phyloP scores from a whole-genome alignment of 2,329 filamentous ascomycete species.

The Alternaria brassicicola region DNA sequence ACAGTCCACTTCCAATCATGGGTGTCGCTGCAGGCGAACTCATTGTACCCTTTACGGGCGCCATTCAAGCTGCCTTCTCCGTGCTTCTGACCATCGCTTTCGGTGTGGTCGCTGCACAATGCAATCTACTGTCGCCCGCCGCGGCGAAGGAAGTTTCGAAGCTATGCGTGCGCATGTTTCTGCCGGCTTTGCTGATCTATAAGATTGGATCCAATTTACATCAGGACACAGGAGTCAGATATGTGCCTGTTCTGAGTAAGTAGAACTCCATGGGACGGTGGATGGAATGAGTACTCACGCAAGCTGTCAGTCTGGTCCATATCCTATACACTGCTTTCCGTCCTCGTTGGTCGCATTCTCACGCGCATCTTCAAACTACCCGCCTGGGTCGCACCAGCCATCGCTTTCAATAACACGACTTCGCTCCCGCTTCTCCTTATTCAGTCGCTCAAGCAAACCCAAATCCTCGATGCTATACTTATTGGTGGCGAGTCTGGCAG shows the following conservation, averaged over 20 bases:
- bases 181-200: slow-evolving; percentile 60
- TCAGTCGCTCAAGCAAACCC: slow-evolving; percentile 61
- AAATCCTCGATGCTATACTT: slow-evolving; percentile 60
- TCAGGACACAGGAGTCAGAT: slow-evolving; percentile 54
- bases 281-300: slow-evolving; percentile 13
- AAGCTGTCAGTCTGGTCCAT: slow-evolving; percentile 56
- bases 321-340: slow-evolving; percentile 57
- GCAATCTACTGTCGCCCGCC: slow-evolving; percentile 54
- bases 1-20: slow-evolving; percentile 20
- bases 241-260: slow-evolving; percentile 57
- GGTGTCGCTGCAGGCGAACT: slow-evolving; percentile 37
- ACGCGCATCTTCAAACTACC: slow-evolving; percentile 58
- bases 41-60: slow-evolving; percentile 57
- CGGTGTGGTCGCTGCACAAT: slow-evolving; percentile 59
- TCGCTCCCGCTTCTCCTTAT: slow-evolving; percentile 60
- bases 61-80: slow-evolving; percentile 61
- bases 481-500: slow-evolving; percentile 51
- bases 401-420: slow-evolving; percentile 65
- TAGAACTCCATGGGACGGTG: neutral
- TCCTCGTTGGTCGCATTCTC: slow-evolving; percentile 54
- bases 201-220: slow-evolving; percentile 61
- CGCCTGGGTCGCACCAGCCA: slow-evolving; percentile 60
- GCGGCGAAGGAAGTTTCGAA: slow-evolving; percentile 61
- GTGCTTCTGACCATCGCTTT: slow-evolving; percentile 61
- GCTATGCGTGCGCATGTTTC: slow-evolving; percentile 59